Evolutionary conservation across 192 early-diverging fungal species (phyloP).

Genomic region (Coemansia sp.): DNA sequence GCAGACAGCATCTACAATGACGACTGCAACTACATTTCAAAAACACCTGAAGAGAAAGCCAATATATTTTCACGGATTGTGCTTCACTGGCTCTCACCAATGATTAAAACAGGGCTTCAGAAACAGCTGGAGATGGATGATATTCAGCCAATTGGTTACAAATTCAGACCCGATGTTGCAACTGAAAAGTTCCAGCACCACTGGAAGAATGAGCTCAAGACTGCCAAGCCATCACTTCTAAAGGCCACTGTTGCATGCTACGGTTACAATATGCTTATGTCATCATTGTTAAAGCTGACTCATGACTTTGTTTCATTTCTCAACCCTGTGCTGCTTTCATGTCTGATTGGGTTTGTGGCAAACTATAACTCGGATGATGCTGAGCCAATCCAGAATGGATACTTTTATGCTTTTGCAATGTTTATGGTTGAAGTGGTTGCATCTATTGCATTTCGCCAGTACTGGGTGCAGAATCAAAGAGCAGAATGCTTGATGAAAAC

Average conservation of each 20-base stretch:
- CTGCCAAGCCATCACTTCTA: conserved; percentile 15
- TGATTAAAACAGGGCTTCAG: conserved; percentile 72
- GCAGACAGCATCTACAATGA: no score
- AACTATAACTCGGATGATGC: conserved; percentile 2
- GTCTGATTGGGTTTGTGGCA: conserved; percentile 23
- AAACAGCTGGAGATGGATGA: conserved; percentile 53
- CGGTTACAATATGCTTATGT: no score
- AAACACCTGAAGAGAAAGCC: conserved; percentile 2
- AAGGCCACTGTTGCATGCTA: no score
- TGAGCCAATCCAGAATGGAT: conserved; percentile 14
- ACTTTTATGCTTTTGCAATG: conserved; percentile 25
- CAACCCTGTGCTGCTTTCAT: conserved; percentile 62
- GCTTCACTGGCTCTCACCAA: conserved; percentile 81
- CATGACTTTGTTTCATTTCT: conserved; percentile 75
- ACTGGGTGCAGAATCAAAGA: neutral
- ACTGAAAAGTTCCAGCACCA: conserved; percentile 7
- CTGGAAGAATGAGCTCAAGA: conserved; percentile 4
- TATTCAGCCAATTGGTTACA: neutral
- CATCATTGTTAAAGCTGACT: no score
- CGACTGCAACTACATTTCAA: no score
- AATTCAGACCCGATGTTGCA: conserved; percentile 1
- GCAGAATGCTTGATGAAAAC: neutral
- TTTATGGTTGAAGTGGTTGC: neutral
- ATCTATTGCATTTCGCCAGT: neutral
- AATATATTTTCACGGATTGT: conserved; percentile 44